phyloP scores from a whole-genome alignment of 139 green algal genomes.

The Eudorina sp. region DNA sequence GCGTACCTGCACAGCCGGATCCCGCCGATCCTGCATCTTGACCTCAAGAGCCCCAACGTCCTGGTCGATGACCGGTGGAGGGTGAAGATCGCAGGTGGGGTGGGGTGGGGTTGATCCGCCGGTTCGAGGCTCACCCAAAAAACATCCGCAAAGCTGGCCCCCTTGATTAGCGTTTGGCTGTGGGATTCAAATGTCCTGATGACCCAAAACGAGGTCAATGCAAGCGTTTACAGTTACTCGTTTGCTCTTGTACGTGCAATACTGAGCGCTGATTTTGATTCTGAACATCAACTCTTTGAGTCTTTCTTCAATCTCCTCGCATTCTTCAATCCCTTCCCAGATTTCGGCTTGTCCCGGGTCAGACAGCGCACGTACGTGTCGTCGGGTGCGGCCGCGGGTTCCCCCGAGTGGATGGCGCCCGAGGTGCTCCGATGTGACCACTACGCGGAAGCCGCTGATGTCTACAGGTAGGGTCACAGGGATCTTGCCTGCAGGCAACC shows the following conservation, averaged over 20 bases:
- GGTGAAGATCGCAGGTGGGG: slow-evolving; percentile 75
- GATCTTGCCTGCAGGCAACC: too few relatives aligned
- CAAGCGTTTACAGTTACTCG: too few relatives aligned
- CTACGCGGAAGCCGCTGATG: slow-evolving; percentile 58
- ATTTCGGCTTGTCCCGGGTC: slow-evolving; percentile 77
- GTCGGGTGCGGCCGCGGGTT: slow-evolving; percentile 48
- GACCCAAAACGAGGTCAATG: too few relatives aligned
- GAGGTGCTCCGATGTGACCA: slow-evolving; percentile 65
- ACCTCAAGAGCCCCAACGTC: slow-evolving; percentile 87
- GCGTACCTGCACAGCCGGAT: slow-evolving; percentile 84
- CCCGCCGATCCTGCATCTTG: slow-evolving; percentile 88
- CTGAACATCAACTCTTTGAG: too few relatives aligned
- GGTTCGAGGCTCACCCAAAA: too few relatives aligned
- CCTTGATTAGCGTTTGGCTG: too few relatives aligned
- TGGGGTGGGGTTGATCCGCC: not conserved
- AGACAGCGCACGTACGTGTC: slow-evolving; percentile 57
- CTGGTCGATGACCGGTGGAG: slow-evolving; percentile 82
- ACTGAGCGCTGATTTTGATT: too few relatives aligned
- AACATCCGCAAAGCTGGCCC: too few relatives aligned
- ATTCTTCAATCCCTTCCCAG: too few relatives aligned
- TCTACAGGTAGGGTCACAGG: slow-evolving; percentile 58
- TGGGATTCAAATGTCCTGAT: too few relatives aligned
- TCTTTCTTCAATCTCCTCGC: too few relatives aligned
- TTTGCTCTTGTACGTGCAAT: too few relatives aligned
- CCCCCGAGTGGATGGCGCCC: slow-evolving; percentile 89